Evolutionary conservation across 306 rosid species (phyloP).

Genomic region (Cajanus cajan): DNA sequence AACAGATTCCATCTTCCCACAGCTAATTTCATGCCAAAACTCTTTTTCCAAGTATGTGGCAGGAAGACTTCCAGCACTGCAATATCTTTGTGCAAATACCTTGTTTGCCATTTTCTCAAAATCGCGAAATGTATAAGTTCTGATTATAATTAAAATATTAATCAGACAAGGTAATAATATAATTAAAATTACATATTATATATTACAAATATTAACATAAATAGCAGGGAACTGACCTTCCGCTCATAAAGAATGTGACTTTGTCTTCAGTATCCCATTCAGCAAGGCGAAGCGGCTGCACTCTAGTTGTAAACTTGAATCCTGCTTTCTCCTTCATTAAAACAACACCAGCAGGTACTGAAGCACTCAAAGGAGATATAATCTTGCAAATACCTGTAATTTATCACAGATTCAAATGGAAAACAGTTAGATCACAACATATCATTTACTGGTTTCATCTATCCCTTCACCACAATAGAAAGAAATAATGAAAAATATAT

Average conservation of each 20-base stretch:
- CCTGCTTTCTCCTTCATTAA: conserved; percentile 88
- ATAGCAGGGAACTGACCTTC: conserved; percentile 56
- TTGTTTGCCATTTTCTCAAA: conserved; percentile 97
- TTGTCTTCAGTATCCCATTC: conserved; percentile 95
- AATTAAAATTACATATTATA: not conserved
- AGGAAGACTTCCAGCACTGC: conserved; percentile 81
- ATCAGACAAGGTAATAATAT: conserved; percentile 26
- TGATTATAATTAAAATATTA: conserved; percentile 45
- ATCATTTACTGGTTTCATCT: not conserved
- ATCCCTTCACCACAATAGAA: not conserved
- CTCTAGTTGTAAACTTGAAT: conserved; percentile 94
- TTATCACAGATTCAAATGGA: conserved; percentile 3
- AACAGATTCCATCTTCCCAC: conserved; percentile 89
- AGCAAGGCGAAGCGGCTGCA: conserved; percentile 98
- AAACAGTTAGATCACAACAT: not conserved
- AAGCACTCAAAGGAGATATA: conserved; percentile 83
- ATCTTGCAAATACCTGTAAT: conserved; percentile 91
- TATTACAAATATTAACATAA: not conserved
- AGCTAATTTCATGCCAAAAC: conserved; percentile 92
- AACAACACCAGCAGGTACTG: conserved; percentile 94
- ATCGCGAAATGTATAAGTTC: conserved; percentile 86
- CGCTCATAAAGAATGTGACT: conserved; percentile 94
- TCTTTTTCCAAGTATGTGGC: conserved; percentile 82
- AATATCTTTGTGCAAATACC: conserved; percentile 80
- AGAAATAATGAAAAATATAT: not conserved